Evolutionary conservation across 1,284 basidiomycete species (phyloP), one percentile per base, ranked within the genome.

Genomic region (Volvariella surrecta): DNA sequence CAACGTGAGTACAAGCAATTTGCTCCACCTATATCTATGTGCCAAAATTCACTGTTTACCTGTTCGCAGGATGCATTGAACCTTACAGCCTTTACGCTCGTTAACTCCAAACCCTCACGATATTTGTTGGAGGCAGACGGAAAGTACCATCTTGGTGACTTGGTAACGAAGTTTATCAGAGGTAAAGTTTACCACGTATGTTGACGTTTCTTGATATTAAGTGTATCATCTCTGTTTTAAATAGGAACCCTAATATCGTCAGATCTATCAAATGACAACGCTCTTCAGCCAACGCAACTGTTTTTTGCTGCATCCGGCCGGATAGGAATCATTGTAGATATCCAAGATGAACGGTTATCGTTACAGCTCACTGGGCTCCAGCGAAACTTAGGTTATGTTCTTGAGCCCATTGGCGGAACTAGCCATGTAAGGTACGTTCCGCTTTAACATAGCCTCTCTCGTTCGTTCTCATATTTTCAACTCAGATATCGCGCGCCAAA

Each of bases 221-320:
- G 19, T 34, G 3, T 39, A 13, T n/a, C 40, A 28, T 34, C 15
- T 13, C 18, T 24, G 22, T 17, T 37, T 39, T 47, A 1, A 28
- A 28, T 42, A 78, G 78, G 75, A 6, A 62, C 68, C 1, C 51
- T 77, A 39, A 52, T 60, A 21, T 55, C 64, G 0, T 50, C 59
- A 16, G 65, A 74, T 9, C 45, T 57, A 6, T 58, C 63, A 1
- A 54, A 57, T 1, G 61, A 63, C 40, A 45, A 59, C 10, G 53
- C 59, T 1, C 59, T 85, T 34, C 54, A 64, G 32, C 73, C 87
- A 0, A 76, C 76, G 45, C 75, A 87, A 31, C 51, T 94, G 10
- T 91, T 86, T 59, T 82, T 88, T 56, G 89, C 91, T 0, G 70
- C 82, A 0, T 78, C 82, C 3, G 93, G 93, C 2, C 75, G 85